Conservation (phyloP, 73 alveolate species). For the Paramecium octaurelia region DNA sequence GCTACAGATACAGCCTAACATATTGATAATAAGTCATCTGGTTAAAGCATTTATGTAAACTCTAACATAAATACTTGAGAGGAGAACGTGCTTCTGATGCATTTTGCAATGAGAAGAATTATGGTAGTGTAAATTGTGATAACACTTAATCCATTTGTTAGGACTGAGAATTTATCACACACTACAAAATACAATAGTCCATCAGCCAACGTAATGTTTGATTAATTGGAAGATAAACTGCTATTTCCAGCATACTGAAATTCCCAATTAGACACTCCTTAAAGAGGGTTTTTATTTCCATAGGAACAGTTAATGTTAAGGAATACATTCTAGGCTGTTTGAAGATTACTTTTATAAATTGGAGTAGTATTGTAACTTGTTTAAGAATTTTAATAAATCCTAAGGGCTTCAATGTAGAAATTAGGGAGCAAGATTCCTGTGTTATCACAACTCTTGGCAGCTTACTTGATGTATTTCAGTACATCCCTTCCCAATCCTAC, state of each 20-base stretch:
- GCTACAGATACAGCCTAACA: constrained; percentile 93
- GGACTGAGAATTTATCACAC: constrained; percentile 76
- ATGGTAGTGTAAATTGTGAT: constrained; percentile 87
- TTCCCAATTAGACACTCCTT: constrained; percentile 44
- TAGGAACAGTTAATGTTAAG: constrained; percentile 1
- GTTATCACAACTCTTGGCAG: background rate
- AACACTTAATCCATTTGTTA: constrained; percentile 79
- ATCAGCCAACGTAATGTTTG: background rate
- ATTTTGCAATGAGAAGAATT: constrained; percentile 75
- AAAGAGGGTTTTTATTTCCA: background rate
- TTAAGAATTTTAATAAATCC: background rate
- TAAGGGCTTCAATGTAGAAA: constrained; percentile 1
- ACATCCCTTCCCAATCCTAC: background rate
- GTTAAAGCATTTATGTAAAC: constrained; percentile 85
- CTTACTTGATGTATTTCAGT: background rate
- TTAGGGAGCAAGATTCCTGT: background rate
- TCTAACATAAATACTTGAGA: constrained; percentile 72
- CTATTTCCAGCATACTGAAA: constrained; percentile 26
- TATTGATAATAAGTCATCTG: constrained; percentile 82
- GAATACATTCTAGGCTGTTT: background rate
- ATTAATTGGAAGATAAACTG: background rate
- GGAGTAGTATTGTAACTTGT: background rate
- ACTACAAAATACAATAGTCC: constrained; percentile 79
- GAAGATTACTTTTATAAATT: background rate
- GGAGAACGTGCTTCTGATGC: constrained; percentile 68